Conservation (phyloP, 495 filamentous ascomycete species). For the Pyrenula aspistea region DNA sequence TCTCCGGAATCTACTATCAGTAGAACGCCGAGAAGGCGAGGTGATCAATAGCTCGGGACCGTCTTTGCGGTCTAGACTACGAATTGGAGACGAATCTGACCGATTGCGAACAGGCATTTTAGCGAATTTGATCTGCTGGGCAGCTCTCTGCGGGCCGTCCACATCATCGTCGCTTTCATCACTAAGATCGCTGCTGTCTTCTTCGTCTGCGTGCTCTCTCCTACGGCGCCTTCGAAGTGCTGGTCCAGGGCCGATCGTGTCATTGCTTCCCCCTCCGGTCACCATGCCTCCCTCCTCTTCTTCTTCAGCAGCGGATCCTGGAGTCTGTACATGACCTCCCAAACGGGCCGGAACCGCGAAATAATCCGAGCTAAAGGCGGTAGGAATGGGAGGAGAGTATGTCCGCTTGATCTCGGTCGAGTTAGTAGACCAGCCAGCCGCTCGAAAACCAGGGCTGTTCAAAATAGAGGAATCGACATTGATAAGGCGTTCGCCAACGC, state of each 20-base stretch:
- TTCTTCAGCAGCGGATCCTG: slow-evolving; percentile 38
- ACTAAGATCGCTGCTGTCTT: slow-evolving; percentile 92
- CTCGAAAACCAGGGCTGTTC: slow-evolving; percentile 89
- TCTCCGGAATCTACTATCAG: slow-evolving; percentile 40
- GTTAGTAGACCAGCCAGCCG: slow-evolving; percentile 81
- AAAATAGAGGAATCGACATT: slow-evolving; percentile 82
- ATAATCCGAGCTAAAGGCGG: slow-evolving; percentile 80
- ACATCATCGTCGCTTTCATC: slow-evolving; percentile 91
- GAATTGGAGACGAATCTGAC: slow-evolving; percentile 78
- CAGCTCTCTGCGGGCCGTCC: slow-evolving; percentile 39
- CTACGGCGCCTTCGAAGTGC: slow-evolving; percentile 35
- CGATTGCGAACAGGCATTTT: slow-evolving; percentile 87
- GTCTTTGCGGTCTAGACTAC: slow-evolving; percentile 36
- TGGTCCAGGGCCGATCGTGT: slow-evolving; percentile 56
- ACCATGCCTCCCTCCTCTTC: slow-evolving; percentile 74
- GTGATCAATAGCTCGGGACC: slow-evolving; percentile 42
- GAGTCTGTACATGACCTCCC: slow-evolving; percentile 27
- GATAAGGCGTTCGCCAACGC: slow-evolving; percentile 90
- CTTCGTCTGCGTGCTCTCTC: slow-evolving; percentile 75
- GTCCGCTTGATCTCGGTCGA: slow-evolving; percentile 72
- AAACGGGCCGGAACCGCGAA: slow-evolving; percentile 58
- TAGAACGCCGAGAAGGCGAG: slow-evolving; percentile 38
- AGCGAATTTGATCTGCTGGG: slow-evolving; percentile 82
- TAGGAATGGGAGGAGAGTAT: slow-evolving; percentile 93
- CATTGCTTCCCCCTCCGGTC: slow-evolving; percentile 60